Conservation (phyloP, 768 basidiomycete genomes). For the Kwoniella sp. region DNA sequence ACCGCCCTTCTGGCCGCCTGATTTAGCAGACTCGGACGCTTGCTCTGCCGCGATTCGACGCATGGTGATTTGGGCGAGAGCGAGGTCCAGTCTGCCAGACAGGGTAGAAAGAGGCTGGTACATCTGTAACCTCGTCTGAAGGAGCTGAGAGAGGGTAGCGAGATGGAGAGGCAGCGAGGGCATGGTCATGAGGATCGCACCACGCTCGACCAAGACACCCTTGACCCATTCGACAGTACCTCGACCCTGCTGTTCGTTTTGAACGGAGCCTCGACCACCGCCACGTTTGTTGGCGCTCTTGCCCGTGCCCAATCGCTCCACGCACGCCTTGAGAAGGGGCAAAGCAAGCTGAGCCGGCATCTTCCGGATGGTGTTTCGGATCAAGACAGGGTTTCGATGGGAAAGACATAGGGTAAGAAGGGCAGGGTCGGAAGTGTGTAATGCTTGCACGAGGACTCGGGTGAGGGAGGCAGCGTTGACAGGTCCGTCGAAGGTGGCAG, state of each 20-base stretch:
- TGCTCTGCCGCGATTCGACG: conserved; percentile 70
- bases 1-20: conserved; percentile 61
- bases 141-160: conserved; percentile 73
- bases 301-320: conserved; percentile 81
- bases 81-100: conserved; percentile 88
- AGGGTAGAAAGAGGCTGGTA: conserved; percentile 83
- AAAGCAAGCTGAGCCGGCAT: conserved; percentile 85
- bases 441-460: conserved; percentile 89
- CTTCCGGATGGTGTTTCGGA: conserved; percentile 81
- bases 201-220: conserved; percentile 79
- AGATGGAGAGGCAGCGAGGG: conserved; percentile 88
- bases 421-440: conserved; percentile 89
- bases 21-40: conserved; percentile 52
- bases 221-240: conserved; percentile 60
- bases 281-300: conserved; percentile 73
- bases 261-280: conserved; percentile 70
- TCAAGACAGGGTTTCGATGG: conserved; percentile 77
- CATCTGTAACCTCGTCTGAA: conserved; percentile 75
- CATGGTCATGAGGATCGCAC: conserved; percentile 94
- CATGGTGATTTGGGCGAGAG: conserved; percentile 89
- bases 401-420: conserved; percentile 69
- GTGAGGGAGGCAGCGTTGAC: conserved; percentile 82
- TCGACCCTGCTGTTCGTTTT: conserved; percentile 53
- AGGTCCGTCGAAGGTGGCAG: conserved; percentile 36
- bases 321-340: conserved; percentile 80